A percentile compares a stretch with the other conserved stretches of the same genome.
Evolutionary conservation across 768 basidiomycete species (phyloP).

Genomic region (Russula vinacea): DNA sequence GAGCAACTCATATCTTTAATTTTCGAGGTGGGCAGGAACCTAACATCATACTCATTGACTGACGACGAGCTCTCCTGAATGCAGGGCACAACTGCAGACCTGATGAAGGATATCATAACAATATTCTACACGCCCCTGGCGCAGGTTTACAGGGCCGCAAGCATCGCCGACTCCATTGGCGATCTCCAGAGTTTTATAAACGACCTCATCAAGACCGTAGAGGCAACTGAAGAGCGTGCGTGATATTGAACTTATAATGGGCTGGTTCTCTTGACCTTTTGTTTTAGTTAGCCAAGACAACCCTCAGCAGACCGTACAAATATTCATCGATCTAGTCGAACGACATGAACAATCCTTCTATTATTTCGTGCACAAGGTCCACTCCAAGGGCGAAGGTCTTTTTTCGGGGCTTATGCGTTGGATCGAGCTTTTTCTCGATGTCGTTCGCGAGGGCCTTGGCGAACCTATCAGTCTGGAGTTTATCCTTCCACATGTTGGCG

Average conservation of each 20-base stretch:
- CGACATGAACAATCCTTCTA: slow-evolving; percentile 97
- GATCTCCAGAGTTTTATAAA: slow-evolving; percentile 94
- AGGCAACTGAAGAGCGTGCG: slow-evolving; percentile 85
- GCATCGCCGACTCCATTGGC: slow-evolving; percentile 87
- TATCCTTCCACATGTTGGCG: slow-evolving; percentile 77
- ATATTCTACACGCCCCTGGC: slow-evolving; percentile 97
- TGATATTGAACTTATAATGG: slow-evolving; percentile 20
- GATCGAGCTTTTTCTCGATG: slow-evolving; percentile 92
- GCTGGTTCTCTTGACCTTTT: neutral
- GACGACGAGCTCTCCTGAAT: neutral
- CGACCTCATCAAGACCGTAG: slow-evolving; percentile 92
- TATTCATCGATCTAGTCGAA: slow-evolving; percentile 88
- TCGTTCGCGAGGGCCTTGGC: slow-evolving; percentile 86
- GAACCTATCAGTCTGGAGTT: slow-evolving; percentile 76
- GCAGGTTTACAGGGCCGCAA: slow-evolving; percentile 95
- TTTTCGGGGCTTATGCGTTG: slow-evolving; percentile 94
- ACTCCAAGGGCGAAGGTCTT: slow-evolving; percentile 90
- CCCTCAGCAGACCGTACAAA: slow-evolving; percentile 81
- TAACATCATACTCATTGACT: neutral
- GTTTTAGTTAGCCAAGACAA: slow-evolving; percentile 74
- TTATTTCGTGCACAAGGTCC: slow-evolving; percentile 96
- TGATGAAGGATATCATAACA: slow-evolving; percentile 97
- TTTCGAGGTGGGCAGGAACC: slow-evolving; percentile 70
- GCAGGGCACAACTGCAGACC: slow-evolving; percentile 90
- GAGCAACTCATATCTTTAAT: slow-evolving; percentile 90